Evolutionary conservation across 768 basidiomycete genomes (phyloP), one percentile per base, ranked within the genome.

Genomic region (Amanita jacksonii): DNA sequence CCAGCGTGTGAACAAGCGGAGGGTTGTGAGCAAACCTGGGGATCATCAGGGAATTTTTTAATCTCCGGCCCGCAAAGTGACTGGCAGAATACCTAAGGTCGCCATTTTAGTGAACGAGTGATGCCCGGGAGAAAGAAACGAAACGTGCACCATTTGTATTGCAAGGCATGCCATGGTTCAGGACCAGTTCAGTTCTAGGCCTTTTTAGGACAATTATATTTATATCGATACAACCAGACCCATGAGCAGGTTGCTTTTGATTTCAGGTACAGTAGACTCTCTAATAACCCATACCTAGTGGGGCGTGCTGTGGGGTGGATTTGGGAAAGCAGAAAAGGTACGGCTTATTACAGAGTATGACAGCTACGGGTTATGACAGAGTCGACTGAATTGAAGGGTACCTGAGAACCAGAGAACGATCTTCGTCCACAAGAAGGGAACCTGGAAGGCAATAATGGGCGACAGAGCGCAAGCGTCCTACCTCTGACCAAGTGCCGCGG

Each of bases 61-160:
- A 43, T 43, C 18, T 43, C 43, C 43, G 43, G 34, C 13, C n/a
- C 16, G 24, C 18, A 12, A 22, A 7, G 32, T 43, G 42, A 35
- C 7, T 16, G 42, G 33, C 23, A 43, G 42, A 18, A 27, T 16
- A 8, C 25, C 43, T 18, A 23, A 43, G 43, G 18, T 8, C 31
- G 34, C 43, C 43, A 13, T 22, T 35, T 43, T 43, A 35, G 43
- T 43, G 28, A 34, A 43, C 20, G 34, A 43, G 20, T 15, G 43
- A 32, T 20, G 33, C 33, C 6, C 15, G 5, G 7, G 32, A 16
- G 20, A n/a, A 23, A 20, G 31, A 15, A 43, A 43, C 8, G 25
- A 33, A 13, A 12, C 43, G 20, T 43, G 23, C 20, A n/a, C 24
- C 9, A 16, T 25, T 36, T 43, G 43, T 22, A 33, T 34, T 28